Evolutionary conservation across 1,284 basidiomycete species (phyloP).

Genomic region (Apiotrichum gracile): DNA sequence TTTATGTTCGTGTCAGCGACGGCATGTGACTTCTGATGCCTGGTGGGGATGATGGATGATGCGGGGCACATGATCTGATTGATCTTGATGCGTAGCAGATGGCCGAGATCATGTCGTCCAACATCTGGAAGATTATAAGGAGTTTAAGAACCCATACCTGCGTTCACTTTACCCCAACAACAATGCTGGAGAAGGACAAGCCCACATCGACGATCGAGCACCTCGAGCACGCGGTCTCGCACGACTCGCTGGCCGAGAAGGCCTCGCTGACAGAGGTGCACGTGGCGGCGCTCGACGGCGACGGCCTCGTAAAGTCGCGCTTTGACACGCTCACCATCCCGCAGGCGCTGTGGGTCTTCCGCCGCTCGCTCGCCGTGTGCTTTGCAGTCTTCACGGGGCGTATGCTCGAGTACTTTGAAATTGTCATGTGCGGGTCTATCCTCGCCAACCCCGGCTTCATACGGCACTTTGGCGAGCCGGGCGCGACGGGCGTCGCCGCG

Average conservation of each 20-base stretch:
- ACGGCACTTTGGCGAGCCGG: conserved; percentile 13
- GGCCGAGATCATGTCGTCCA: too few species aligned
- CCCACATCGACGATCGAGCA: background rate
- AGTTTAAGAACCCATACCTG: too few species aligned
- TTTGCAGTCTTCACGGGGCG: conserved; percentile 20
- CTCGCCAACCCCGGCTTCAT: conserved; percentile 18
- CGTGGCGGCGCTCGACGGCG: background rate
- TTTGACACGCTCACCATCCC: conserved; percentile 19
- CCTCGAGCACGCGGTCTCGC: background rate
- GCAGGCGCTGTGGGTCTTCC: conserved; percentile 19
- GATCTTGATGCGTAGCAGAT: too few species aligned
- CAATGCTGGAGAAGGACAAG: background rate
- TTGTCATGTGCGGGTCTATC: conserved; percentile 4
- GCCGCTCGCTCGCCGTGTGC: conserved; percentile 8
- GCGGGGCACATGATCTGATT: too few species aligned
- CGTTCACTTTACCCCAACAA: background rate
- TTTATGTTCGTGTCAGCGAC: too few species aligned
- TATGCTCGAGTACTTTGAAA: conserved; percentile 20
- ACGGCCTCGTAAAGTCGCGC: conserved; percentile 11
- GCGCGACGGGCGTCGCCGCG: background rate
- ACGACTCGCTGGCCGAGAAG: background rate
- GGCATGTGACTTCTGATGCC: too few species aligned
- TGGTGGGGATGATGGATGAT: too few species aligned
- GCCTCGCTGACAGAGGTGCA: background rate
- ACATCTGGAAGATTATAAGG: too few species aligned